Evolutionary conservation across 2,329 filamentous ascomycete genomes (phyloP).

Genomic region (Ceratocystis lukuohia): DNA sequence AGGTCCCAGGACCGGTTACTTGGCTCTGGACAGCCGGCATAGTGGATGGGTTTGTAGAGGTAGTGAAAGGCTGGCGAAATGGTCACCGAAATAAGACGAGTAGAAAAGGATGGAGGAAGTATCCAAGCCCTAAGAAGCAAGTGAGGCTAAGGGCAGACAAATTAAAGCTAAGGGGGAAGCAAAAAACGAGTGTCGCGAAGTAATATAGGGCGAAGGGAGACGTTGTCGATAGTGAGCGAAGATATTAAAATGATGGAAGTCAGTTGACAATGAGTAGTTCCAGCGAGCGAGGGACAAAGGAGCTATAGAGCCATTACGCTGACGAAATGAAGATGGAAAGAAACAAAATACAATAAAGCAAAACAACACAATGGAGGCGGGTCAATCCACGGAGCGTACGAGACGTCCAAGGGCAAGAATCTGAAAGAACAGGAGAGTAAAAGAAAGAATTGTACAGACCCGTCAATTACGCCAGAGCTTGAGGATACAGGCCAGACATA

Average conservation of each 20-base stretch:
- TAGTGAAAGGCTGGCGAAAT: not conserved
- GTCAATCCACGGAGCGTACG: not conserved
- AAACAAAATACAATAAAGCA: not conserved
- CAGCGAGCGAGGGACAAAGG: not conserved
- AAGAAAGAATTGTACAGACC: not conserved
- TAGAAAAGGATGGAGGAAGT: not conserved
- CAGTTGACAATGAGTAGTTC: not conserved
- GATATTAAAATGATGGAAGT: not conserved
- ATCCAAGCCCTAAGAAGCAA: not conserved
- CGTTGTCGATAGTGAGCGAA: not conserved
- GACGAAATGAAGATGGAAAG: not conserved
- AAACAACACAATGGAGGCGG: not conserved
- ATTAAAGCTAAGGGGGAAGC: not conserved
- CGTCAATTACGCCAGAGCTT: too few relatives aligned
- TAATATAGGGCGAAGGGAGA: constrained; percentile 8
- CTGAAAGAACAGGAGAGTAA: not conserved
- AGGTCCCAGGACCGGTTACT: constrained; percentile 3
- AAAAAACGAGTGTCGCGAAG: not conserved
- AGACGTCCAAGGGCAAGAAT: not conserved
- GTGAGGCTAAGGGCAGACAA: not conserved
- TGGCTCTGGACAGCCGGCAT: constrained; percentile 17
- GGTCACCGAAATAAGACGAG: not conserved
- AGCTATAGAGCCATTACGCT: not conserved
- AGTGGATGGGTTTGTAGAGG: not conserved
- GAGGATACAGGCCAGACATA: constrained; percentile 1